phyloP scores from a whole-genome alignment of 208 protist species.

The Leishmania tarentolae region DNA sequence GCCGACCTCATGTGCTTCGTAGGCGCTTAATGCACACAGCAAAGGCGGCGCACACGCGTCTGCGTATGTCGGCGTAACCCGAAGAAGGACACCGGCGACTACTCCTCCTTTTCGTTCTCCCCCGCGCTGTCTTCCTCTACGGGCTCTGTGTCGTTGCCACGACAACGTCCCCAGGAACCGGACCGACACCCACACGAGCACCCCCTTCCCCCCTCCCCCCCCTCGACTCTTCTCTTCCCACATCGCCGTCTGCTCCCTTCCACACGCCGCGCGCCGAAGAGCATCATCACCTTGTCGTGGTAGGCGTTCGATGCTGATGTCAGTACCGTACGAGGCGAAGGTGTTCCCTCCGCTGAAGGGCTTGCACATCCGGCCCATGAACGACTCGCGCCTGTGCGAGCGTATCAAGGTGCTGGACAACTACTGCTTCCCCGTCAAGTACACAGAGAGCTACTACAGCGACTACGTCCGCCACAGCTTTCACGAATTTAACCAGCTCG shows the following conservation, averaged over 20 bases:
- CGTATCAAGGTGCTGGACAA: conserved; percentile 80
- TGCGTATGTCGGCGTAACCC: neutral
- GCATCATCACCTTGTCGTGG: neutral
- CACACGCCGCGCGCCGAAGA: neutral
- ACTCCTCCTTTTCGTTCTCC: neutral
- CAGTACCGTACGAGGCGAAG: conserved; percentile 30
- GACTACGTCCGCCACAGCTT: conserved; percentile 61
- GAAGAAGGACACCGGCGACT: neutral
- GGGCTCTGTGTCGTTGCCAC: neutral
- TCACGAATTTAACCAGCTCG: conserved; percentile 76
- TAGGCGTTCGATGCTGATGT: neutral
- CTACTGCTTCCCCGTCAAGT: conserved; percentile 82
- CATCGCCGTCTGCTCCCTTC: neutral
- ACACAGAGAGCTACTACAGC: conserved; percentile 85
- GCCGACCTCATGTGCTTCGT: neutral
- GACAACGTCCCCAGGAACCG: neutral
- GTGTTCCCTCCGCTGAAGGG: conserved; percentile 50
- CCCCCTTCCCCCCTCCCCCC: too few relatives aligned
- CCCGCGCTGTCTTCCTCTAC: neutral
- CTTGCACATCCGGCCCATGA: conserved; percentile 64
- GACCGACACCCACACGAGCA: neutral
- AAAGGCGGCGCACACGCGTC: neutral
- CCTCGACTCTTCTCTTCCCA: neutral
- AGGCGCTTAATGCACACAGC: neutral
- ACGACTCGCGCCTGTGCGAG: conserved; percentile 73